Base-by-base conservation (phyloP, 768 basidiomycete genomes). In the Lactarius sanguifluus region DNA sequence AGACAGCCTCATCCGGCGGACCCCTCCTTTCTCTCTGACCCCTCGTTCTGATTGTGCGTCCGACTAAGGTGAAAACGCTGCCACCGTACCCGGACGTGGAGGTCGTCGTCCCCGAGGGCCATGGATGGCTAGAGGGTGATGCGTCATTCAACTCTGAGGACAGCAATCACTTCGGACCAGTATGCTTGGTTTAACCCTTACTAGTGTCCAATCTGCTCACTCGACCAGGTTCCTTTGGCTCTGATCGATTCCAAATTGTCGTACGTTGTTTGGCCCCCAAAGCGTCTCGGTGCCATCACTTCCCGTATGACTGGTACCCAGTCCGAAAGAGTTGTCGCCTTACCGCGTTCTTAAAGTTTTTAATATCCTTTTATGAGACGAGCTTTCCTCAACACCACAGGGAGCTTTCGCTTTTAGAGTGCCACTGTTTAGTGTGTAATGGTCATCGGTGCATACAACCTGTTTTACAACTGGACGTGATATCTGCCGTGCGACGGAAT, bases 101-200 rank as follows among this genome's bases (percentile, higher is more conserved):
- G 36, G 56, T 71, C 8, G 32, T 59, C 47, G 45, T 71, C 5
- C 64, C 64, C 1, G 59, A 55, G 5, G 70, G 70, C 10, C 62
- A 66, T n/a, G 64, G 62, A 32, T 71, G 70, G 70, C 34, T 71
- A 16, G 70, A 71, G 50, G 70, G 70, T 7, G 70, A 71, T 32
- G 61, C 57, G 3, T 57, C 64, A 6, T 69, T 71, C 60, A 59
- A 71, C 55, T 71, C 70, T n/a, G 70, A 71, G 54, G 70, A 71
- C 34, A 71, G 70, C 45, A 71, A 71, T 58, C 68, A 66, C 43
- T 71, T 71, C 3, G 70, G 70, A 52, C 70, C 70, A 2, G 70
- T 71, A 25, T 20, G 64, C 54, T 34, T 58, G 16, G 8, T 41
- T 34, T 34, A 1, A 1, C 8, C 1, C 20, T 0, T 25, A 34